Base-by-base conservation (phyloP, 805 yeast genomes). In the Clavispora santaluciae region DNA sequence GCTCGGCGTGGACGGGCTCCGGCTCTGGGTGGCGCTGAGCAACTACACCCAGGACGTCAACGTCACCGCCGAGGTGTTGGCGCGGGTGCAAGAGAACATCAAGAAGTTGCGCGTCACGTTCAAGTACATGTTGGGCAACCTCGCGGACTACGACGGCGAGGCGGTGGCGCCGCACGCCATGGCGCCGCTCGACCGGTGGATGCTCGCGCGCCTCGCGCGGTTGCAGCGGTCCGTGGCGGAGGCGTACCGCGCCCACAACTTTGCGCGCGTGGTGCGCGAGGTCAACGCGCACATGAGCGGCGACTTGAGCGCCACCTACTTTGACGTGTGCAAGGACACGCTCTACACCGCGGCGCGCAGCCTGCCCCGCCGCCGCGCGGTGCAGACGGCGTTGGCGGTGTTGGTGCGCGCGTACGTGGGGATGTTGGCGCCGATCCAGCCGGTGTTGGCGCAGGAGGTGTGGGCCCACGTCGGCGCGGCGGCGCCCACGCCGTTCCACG, bases 1-100 rank as follows among this genome's bases (percentile, higher is more conserved):
- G 11, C 64, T 91, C 16, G 98, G 99, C 9, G 76, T 87, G 13
- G 98, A 90, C 59, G 99, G 99, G 0, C 66, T 93, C 45, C 72
- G 99, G 51, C 68, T 90, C 41, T 84, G 96, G 85, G 86, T 83
- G 6, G 96, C 97, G 0, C 90, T 87, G 40, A 73, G 93, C 2
- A 91, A 90, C 58, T 93, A 84, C 54, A 81, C 91, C 2, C 75
- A 75, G 34, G 99, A 93, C 59, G 79, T 93, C 33, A 70, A 78
- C 12, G 74, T 86, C 20, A 88, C 95, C 4, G 77, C 84, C 11
- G 79, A 79, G 20, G 78, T 88, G 9, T 68, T 89, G 52, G 74
- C 73, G 23, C 83, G 89, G 50, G 90, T 87, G 21, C 83, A 82
- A 26, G 95, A 90, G 39, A 78, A 85, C 36, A 65, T 86, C 57